Conservation (phyloP, 192 early-diverging fungal species). For the Podila epicladia region DNA sequence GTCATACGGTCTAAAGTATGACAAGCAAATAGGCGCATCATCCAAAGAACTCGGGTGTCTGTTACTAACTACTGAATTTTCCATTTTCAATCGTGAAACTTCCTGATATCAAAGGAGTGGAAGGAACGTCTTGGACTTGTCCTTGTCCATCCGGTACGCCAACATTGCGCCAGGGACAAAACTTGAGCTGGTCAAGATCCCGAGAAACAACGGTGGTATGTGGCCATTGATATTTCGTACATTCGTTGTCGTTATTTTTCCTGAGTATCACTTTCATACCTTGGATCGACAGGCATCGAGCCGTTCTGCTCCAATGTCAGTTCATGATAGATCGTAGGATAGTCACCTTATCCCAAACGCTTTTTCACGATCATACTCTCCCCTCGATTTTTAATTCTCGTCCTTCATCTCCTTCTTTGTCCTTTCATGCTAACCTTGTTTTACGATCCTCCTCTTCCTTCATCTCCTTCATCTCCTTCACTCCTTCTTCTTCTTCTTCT, state of each 20-base stretch:
- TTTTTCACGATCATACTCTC: not conserved
- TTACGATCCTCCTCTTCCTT: too few relatives aligned
- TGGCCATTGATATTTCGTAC: not conserved
- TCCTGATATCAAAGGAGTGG: not conserved
- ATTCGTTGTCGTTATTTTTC: not conserved
- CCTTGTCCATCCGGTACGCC: constrained; percentile 76
- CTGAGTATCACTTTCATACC: not conserved
- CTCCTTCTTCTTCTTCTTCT: not conserved
- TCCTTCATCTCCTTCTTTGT: not conserved
- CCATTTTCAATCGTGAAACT: not conserved
- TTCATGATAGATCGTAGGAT: too few relatives aligned
- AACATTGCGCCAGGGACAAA: constrained; percentile 79
- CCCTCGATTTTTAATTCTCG: not conserved
- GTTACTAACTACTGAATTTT: not conserved
- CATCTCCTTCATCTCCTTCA: not conserved
- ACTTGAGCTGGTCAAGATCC: constrained; percentile 56
- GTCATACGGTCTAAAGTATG: constrained; percentile 59
- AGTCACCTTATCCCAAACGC: not conserved
- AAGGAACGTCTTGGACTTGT: constrained; percentile 67
- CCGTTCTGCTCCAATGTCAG: too few relatives aligned
- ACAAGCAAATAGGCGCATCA: not conserved
- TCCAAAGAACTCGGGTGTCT: too few relatives aligned
- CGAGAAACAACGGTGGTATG: not conserved
- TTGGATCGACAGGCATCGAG: not conserved
- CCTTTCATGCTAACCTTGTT: not conserved